Evolutionary conservation across 352 stramenopile genomes (phyloP), one percentile per base, ranked within the genome.

Genomic region (Albugo candida): DNA sequence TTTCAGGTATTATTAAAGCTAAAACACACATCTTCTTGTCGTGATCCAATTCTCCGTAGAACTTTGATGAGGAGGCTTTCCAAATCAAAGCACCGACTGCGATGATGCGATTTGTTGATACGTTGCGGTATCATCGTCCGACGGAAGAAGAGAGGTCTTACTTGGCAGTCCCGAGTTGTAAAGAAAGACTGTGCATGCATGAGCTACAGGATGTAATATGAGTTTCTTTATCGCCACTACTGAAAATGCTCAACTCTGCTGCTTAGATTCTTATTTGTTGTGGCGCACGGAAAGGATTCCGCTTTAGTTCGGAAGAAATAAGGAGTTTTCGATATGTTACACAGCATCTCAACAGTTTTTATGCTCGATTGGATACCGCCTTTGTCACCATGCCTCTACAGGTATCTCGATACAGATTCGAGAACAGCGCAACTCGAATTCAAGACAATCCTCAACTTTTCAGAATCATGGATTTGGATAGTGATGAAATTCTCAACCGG

Each of bases 91-190:
- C 74, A 16, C 72, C 78, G 48, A 81, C 71, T 49, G 70, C 83
- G 48, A 79, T 81, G 64, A 66, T 91, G 67, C 75, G 78, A 46
- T 72, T 86, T 40, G 68, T 91, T 39, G 78, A 91, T 49, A 64
- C 62, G 8, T 55, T 91, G 49, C 72, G 78, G n/a, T 91, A 84
- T 49, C 78, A 91, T 54, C 84, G 83, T 24, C 78, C 78, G 5
- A 87, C 75, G n/a, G 38, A 59, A 3, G 63, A 78, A 20, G 78
- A 91, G 54, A 70, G 71, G 47, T 50, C 62, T 24, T 55, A 66
- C 37, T 60, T 86, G 34, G 87, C 86, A 48, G 51, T 91, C 13
- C 75, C 64, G 48, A 84, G 72, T 48, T 70, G 68, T 36, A 77
- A 59, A 0, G 78, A 88, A 52, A 64, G 78, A 1, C 60, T 91